Base-by-base conservation (phyloP, 495 filamentous ascomycete genomes). In the Penicillium verhagenii region DNA sequence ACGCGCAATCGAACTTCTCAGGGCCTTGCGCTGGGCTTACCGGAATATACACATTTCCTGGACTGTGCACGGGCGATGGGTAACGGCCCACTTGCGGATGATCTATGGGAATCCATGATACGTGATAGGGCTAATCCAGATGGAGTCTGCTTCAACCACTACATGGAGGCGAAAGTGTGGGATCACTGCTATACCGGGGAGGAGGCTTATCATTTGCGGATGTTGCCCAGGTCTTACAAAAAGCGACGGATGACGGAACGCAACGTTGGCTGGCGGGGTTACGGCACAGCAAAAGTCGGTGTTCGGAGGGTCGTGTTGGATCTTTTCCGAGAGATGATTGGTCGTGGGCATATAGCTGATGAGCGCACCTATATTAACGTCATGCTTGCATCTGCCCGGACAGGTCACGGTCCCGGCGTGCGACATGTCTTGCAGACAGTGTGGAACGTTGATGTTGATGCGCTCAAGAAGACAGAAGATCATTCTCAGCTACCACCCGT, bases 361-460 rank as follows among this genome's bases (percentile, higher is more conserved):
- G 79, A 81, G 59, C 70, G 74, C 54, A 83, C 80, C 9, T 86
- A 82, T 53, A 72, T 77, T 55, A 73, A 79, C 31, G 29, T 89
- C 18, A 74, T 89, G 21, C 67, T 81, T 24, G 82, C 81, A 2
- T 62, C 76, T n/a, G 75, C 71, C 7, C 74, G 84, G 8, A 81
- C 86, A 45, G 85, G 82, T 3, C 72, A 83, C 59, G 21, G 76
- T 2, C 18, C 45, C 8, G 73, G 70, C 1, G 67, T 86, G n/a
- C 70, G 70, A 31, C 60, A 69, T 1, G 68, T 84, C 21, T 64
- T 90, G 26, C 67, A 68, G 31, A 71, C 72, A 4, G 72, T 79
- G 5, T 90, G 86, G 85, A 76, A 79, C 25, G 62, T 89, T 20
- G 76, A 88, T 56, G 69, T 85, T 5, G 63, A 77, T 43, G 61